Evolutionary conservation across 2,329 filamentous ascomycete genomes (phyloP), one percentile per base, ranked within the genome.

Genomic region (Thermothelomyces thermophilus): DNA sequence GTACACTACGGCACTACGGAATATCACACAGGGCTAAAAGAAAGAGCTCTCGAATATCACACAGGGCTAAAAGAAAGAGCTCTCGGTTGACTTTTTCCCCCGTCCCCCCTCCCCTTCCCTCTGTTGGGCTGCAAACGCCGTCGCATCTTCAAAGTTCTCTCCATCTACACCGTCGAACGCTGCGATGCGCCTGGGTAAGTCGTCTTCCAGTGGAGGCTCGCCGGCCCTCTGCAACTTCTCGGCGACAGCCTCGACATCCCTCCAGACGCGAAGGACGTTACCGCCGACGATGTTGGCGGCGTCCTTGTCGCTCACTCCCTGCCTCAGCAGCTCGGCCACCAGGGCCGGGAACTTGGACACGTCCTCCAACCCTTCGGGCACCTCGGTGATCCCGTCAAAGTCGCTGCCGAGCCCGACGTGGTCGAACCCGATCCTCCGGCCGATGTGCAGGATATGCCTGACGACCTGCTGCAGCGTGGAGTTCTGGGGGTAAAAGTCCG

Each of bases 321-420:
- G 76, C 42, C 73, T 73, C 56, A 95, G 69, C 51, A 96, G 68
- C 66, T 89, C 86, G 3, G 80, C 82, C 8, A 96, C 78, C 39
- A 96, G 69, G 50, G 84, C 79, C 0, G 90, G 90, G 61, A 85
- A 95, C 63, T 87, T 88, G 42, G 83, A 82, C 6, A 95, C 89
- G 65, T 95, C 90, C 33, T 93, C 87, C 41, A 97, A 68, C 0
- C 90, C 91, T 47, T 71, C 64, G 0, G 90, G 89, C 4, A 82
- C 82, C 1, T 60, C 65, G 1, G 65, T 62, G 50, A 90, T 90
- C 8, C 81, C 91, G 64, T 96, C 90, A 64, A 90, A 96, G 65
- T 97, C 91, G 46, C 86, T 90, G 0, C 91, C 91, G 16, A 96
- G 68, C 0, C 90, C 91, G 14, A 96, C 89, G 64, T 95, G 79